Evolutionary conservation across 2,329 filamentous ascomycete genomes (phyloP).

Genomic region (Trichoderma breve): DNA sequence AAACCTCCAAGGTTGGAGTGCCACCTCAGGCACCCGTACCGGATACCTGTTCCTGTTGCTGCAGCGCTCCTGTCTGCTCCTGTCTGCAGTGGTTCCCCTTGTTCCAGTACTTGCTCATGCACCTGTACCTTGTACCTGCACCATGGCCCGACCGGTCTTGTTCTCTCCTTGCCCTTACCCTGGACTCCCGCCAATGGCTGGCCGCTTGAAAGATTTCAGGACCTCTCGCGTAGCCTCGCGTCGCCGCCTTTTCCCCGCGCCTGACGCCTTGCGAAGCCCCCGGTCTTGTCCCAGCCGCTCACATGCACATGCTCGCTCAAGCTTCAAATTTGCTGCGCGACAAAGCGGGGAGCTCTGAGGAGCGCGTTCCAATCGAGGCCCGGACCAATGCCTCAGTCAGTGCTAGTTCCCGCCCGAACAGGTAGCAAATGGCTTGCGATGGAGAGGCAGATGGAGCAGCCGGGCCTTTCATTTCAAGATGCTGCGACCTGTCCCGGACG

Average conservation of each 20-base stretch:
- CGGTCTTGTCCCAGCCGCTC: constrained; percentile 6
- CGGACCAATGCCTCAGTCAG: constrained; percentile 17
- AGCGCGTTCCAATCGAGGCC: constrained; percentile 10
- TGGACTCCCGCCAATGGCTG: constrained; percentile 3
- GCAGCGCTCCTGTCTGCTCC: background rate
- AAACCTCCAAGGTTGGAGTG: background rate
- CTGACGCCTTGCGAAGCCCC: constrained; percentile 10
- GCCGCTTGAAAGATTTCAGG: constrained; percentile 15
- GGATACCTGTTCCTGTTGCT: background rate
- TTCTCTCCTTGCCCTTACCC: constrained; percentile 8
- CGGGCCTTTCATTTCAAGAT: constrained; percentile 20
- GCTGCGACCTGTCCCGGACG: background rate
- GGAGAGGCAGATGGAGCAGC: constrained; percentile 16
- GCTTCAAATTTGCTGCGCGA: background rate
- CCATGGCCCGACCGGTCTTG: constrained; percentile 2
- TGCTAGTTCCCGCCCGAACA: constrained; percentile 18
- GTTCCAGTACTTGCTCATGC: background rate
- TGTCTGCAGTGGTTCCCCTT: background rate
- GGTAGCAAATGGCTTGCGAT: constrained; percentile 4
- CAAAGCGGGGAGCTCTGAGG: constrained; percentile 10
- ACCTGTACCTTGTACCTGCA: background rate
- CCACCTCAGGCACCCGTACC: constrained; percentile 2
- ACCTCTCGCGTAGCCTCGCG: constrained; percentile 20
- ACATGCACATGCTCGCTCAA: constrained; percentile 13
- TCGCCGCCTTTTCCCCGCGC: constrained; percentile 19